Evolutionary conservation across 2,329 filamentous ascomycete genomes (phyloP), one percentile per base, ranked within the genome.

Genomic region (Iodosphaeria phyllophila): DNA sequence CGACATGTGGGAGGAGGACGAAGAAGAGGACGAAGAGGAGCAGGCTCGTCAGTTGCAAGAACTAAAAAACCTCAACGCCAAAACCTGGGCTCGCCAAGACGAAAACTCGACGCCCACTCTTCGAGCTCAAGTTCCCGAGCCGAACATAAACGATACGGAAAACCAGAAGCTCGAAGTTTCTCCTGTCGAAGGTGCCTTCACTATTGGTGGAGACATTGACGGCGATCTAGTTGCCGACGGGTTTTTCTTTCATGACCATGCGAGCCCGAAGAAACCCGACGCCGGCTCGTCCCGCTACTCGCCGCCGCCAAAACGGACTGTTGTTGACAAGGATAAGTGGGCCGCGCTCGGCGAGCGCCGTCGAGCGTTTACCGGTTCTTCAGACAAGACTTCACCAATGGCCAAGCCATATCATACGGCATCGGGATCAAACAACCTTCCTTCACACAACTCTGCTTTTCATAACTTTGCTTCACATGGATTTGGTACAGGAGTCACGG

Each of bases 1-100:
- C 42, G 89, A 98, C 48, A 71, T 95, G 48, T 93, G 83, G 75
- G 86, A 95, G 30, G 86, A 95, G 48, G 86, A 95, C 27, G 56
- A 60, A 22, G 83, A 89, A 41, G 73, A 77, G 34, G 71, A 76
- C 33, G 67, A 78, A 37, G 65, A 74, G 39, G 68, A 74, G 42
- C 62, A 62, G 32, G 52, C 54, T 30, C 64, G 64, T 34, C 66
- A 74, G 44, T 54, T 67, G 28, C 51, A 62, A 31, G 56, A 56
- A 5, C 52, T 76, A 14, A 66, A 74, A 50, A 56, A 71, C 44
- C 60, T 76, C 40, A 80, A 82, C 44, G 67, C 74, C 28, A 64
- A 76, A 35, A 78, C 74, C 28, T 84, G 74, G 74, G 84, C 77
- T 43, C 76, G 77, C 34, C 75, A 78, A 46, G 79, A 67, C 50